Percentiles rank a stretch among this genome's conserved stretches.
These are phyloP conservation scores for Agrocybe chaxingu DNA, from an alignment of 768 basidiomycete genomes.

Conservation along the genomic window DNA sequence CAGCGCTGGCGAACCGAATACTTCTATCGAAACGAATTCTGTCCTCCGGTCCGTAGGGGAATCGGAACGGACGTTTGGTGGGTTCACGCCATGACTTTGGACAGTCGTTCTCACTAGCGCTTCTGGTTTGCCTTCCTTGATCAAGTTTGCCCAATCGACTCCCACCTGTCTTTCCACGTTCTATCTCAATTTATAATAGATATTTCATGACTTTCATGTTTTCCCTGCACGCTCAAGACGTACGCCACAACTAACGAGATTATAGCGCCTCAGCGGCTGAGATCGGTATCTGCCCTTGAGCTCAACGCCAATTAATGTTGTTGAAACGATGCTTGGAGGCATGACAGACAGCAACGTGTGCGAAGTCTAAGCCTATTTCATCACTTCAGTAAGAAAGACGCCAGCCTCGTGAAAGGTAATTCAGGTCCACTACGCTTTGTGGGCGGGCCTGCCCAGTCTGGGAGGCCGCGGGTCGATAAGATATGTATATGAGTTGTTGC, in stretches of 20 bases:
- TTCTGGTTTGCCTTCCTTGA: neutral
- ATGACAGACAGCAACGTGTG: too few relatives aligned
- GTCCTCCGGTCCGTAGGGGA: constrained; percentile 12
- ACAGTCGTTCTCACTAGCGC: neutral
- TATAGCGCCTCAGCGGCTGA: too few relatives aligned
- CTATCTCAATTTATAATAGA: neutral
- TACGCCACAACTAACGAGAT: neutral
- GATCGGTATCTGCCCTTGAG: too few relatives aligned
- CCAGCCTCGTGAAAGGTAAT: too few relatives aligned
- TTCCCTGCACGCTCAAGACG: neutral
- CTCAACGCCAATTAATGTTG: too few relatives aligned
- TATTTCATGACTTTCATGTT: neutral
- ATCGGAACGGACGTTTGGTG: neutral
- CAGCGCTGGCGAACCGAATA: constrained; percentile 81
- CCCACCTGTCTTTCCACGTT: neutral
- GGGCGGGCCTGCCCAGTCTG: too few relatives aligned
- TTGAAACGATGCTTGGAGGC: too few relatives aligned
- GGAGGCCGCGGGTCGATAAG: too few relatives aligned
- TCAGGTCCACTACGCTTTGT: too few relatives aligned
- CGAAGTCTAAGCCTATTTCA: neutral
- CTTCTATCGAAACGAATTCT: constrained; percentile 69
- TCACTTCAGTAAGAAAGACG: too few relatives aligned
- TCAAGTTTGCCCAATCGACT: neutral
- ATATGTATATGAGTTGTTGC: too few relatives aligned
- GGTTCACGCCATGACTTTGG: neutral